phyloP scores from a whole-genome alignment of 2,329 filamentous ascomycete genomes.

The Ophiostoma piceae region DNA sequence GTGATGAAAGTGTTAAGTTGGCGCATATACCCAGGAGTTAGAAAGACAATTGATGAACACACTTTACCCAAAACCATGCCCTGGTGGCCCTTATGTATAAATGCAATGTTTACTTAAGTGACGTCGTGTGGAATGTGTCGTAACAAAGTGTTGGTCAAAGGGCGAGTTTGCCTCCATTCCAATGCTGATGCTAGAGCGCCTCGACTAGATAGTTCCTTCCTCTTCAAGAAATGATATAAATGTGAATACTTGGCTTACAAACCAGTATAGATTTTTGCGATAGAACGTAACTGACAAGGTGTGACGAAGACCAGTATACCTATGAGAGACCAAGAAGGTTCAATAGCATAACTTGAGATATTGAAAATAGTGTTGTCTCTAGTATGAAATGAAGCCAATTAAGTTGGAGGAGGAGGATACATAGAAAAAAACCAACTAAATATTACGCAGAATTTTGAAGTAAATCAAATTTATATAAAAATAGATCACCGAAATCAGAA shows the following conservation, averaged over 20 bases:
- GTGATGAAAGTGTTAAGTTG: not conserved
- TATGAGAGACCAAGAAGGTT: too few species aligned
- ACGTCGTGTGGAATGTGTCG: not conserved
- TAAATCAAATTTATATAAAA: too few species aligned
- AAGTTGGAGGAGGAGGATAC: too few species aligned
- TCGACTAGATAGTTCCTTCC: not conserved
- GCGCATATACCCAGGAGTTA: not conserved
- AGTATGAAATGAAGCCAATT: too few species aligned
- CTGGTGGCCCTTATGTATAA: not conserved
- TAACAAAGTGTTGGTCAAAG: not conserved
- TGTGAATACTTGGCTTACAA: too few species aligned
- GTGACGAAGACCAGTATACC: not conserved
- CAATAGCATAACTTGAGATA: too few species aligned
- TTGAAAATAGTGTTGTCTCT: too few species aligned
- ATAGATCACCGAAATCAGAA: too few species aligned
- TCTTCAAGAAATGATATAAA: not conserved
- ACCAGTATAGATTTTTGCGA: too few species aligned
- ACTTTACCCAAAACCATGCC: not conserved
- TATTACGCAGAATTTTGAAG: too few species aligned
- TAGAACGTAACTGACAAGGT: not conserved
- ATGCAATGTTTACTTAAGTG: not conserved
- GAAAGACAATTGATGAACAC: not conserved
- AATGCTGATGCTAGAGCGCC: not conserved
- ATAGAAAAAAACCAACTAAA: too few species aligned
- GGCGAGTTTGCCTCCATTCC: not conserved